Conservation (phyloP, 768 basidiomycete species). For the Phylloporus sp. region DNA sequence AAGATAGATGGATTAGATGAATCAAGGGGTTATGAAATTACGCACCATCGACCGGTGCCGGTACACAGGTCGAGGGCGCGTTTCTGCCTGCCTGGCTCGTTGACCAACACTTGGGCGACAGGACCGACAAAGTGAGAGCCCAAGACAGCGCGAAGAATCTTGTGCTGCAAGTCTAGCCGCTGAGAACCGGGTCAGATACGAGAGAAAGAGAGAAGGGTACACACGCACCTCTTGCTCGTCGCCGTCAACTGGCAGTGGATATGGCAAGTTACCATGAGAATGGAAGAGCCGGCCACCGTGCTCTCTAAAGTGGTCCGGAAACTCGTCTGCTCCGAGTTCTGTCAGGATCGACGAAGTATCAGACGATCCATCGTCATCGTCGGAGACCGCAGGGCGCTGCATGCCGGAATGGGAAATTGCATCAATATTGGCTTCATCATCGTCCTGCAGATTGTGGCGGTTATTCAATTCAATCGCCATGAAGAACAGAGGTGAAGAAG, state of each 20-base stretch:
- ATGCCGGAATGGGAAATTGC: slow-evolving; percentile 9
- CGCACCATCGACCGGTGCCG: slow-evolving; percentile 71
- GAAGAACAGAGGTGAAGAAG: slow-evolving; percentile 6
- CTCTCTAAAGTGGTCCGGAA: slow-evolving; percentile 58
- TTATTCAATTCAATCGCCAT: slow-evolving; percentile 30
- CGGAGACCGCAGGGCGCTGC: slow-evolving; percentile 8
- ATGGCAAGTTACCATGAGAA: slow-evolving; percentile 58
- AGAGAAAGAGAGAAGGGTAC: neutral
- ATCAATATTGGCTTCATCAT: slow-evolving; percentile 11
- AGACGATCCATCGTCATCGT: slow-evolving; percentile 36
- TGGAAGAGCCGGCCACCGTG: slow-evolving; percentile 62
- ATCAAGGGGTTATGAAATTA: slow-evolving; percentile 17
- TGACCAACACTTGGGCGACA: slow-evolving; percentile 48
- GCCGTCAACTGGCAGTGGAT: slow-evolving; percentile 70
- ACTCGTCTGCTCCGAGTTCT: slow-evolving; percentile 51
- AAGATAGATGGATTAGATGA: slow-evolving; percentile 11
- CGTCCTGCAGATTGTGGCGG: slow-evolving; percentile 21
- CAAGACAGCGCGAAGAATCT: slow-evolving; percentile 45
- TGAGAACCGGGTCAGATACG: slow-evolving; percentile 22
- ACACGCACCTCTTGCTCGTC: slow-evolving; percentile 61
- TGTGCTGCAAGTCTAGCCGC: slow-evolving; percentile 53
- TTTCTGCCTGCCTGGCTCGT: slow-evolving; percentile 38
- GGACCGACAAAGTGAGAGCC: slow-evolving; percentile 61
- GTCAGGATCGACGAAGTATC: slow-evolving; percentile 42
- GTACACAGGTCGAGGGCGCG: slow-evolving; percentile 73